These are phyloP conservation scores for Saccharomycopsis synnaedendra DNA, from an alignment of 805 yeast species.

Conservation along the genomic window DNA sequence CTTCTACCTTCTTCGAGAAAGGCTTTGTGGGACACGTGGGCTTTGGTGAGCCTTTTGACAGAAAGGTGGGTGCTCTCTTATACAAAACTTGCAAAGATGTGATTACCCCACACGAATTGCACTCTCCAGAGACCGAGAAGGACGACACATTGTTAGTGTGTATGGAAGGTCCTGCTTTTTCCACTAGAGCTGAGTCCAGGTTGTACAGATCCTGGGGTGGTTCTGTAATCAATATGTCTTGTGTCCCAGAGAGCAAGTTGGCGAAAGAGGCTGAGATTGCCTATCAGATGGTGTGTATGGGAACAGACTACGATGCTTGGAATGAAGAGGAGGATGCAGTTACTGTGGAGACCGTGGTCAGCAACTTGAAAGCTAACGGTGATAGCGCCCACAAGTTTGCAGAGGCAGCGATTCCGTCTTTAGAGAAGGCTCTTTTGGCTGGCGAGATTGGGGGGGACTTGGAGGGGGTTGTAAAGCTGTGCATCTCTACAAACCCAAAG, in stretches of 20 bases:
- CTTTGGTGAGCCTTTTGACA: slow-evolving; percentile 94
- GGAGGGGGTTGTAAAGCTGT: slow-evolving; percentile 63
- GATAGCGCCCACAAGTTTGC: slow-evolving; percentile 78
- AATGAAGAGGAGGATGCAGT: slow-evolving; percentile 91
- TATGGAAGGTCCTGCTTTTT: slow-evolving; percentile 99
- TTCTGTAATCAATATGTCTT: slow-evolving; percentile 92
- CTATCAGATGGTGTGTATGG: slow-evolving; percentile 98
- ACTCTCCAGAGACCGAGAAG: slow-evolving; percentile 52
- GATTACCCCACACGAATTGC: slow-evolving; percentile 34
- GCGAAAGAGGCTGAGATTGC: slow-evolving; percentile 97
- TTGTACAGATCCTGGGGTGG: slow-evolving; percentile 86
- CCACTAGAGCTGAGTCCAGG: slow-evolving; percentile 91
- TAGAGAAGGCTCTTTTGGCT: slow-evolving; percentile 48
- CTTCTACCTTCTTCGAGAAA: slow-evolving; percentile 76
- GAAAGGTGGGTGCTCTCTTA: slow-evolving; percentile 54
- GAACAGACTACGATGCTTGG: slow-evolving; percentile 99
- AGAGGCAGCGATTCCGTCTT: slow-evolving; percentile 49
- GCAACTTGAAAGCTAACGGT: slow-evolving; percentile 78
- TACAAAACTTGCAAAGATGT: slow-evolving; percentile 36
- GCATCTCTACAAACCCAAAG: slow-evolving; percentile 66
- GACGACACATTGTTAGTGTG: slow-evolving; percentile 80
- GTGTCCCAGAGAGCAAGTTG: slow-evolving; percentile 91
- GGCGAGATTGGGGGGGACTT: slow-evolving; percentile 63
- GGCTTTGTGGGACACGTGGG: slow-evolving; percentile 97
- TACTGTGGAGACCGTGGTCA: slow-evolving; percentile 94